Base-by-base conservation (phyloP, 2,329 filamentous ascomycete genomes). In the Mycocentrospora acerina region DNA sequence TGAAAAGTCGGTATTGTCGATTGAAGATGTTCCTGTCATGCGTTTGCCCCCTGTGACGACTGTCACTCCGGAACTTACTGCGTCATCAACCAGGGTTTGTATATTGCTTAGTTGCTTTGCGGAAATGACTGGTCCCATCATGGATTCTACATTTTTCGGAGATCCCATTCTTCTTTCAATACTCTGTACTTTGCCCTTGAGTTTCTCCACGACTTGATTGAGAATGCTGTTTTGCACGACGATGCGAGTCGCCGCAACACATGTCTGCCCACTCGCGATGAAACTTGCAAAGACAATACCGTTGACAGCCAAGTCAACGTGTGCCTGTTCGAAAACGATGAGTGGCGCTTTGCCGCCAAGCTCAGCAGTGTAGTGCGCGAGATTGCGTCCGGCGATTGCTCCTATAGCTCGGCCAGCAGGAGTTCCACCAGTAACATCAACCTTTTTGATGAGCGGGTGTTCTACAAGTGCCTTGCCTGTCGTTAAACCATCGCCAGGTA, bases 71-170 rank as follows among this genome's bases (percentile, higher is more conserved):
- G 70, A 52, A 19, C 48, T 40, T 11, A 57, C 44, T 8, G 60
- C 69, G 27, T 66, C 62, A 29, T 61, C 49, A 12, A 71, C 67
- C 0, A 74, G 57, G 3, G 45, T 46, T 13, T 50, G 46, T 0
- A 73, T 68, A 19, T 69, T 69, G 0, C 34, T 49, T 2, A 71
- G 53, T 32, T 75, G 76, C 51, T 71, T 75, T 5, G 70, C 71
- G 0, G 81, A 84, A 24, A 86, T 76, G 2, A 86, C 65, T 0
- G 80, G 79, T 0, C 83, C 83, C 76, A 86, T 86, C 62, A 78
- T 78, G 0, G 78, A 82, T 2, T 71, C 71, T 0, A 68, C 65
- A 37, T 84, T 79, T 3, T 62, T 69, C 0, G 81, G 81, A 4
- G 75, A 72, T 1, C 81, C 82, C 60, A 84, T 80, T 4, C 77